A percentile compares a stretch with the other conserved stretches of the same genome.
Evolutionary conservation across 306 rosid genomes (phyloP).

Genomic region (Dalbergia oliveri): DNA sequence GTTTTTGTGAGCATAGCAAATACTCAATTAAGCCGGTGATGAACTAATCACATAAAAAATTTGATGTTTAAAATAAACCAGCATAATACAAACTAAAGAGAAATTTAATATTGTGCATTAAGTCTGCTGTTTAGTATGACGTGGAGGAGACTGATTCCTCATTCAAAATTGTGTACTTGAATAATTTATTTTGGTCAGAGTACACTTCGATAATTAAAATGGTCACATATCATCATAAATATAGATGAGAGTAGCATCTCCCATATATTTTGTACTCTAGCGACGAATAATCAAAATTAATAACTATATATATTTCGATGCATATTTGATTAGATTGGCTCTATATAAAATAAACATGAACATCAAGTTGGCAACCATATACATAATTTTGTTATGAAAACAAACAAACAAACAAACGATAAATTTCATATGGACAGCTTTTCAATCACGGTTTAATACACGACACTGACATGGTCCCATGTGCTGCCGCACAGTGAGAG

Average conservation of each 20-base stretch:
- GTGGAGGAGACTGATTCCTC: neutral
- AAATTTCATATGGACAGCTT: neutral
- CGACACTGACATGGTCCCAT: neutral
- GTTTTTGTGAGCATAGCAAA: neutral
- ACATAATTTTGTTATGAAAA: slow-evolving; percentile 9
- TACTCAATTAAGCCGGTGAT: neutral
- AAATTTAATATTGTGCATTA: neutral
- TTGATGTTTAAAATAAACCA: slow-evolving; percentile 12
- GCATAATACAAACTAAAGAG: neutral
- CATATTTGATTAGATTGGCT: neutral
- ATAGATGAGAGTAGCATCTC: neutral
- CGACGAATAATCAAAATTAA: neutral
- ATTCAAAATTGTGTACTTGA: slow-evolving; percentile 42
- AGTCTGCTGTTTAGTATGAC: neutral
- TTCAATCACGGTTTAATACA: neutral
- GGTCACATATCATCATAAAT: slow-evolving; percentile 2
- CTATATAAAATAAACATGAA: neutral
- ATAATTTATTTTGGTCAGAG: neutral
- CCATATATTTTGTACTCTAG: neutral
- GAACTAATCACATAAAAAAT: neutral
- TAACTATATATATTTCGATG: neutral
- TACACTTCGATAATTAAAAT: neutral
- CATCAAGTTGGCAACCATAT: slow-evolving; percentile 20
- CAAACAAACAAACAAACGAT: neutral
- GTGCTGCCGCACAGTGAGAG: neutral